Conservation (phyloP, 495 filamentous ascomycete genomes). For the Rhizodiscina lignyota region DNA sequence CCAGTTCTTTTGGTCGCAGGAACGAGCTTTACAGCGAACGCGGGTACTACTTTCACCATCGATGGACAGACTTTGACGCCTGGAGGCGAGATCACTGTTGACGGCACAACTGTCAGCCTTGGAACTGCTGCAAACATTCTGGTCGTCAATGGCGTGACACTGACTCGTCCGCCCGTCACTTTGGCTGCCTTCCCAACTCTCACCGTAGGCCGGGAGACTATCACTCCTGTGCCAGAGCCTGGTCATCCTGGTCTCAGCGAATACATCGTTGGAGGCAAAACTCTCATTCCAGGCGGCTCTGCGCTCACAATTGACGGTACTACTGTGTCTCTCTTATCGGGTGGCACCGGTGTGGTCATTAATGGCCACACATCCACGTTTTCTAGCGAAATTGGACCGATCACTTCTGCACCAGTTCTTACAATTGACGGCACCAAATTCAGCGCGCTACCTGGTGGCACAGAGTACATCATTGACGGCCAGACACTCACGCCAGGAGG, state of each 20-base stretch:
- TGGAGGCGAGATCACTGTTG: slow-evolving; percentile 17
- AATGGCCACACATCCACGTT: slow-evolving; percentile 5
- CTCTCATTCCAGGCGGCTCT: not conserved
- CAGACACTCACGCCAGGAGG: slow-evolving; percentile 18
- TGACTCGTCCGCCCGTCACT: slow-evolving; percentile 1
- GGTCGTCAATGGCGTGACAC: slow-evolving; percentile 16
- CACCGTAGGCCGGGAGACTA: not conserved
- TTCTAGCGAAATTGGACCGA: slow-evolving; percentile 7
- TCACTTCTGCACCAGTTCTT: slow-evolving; percentile 13
- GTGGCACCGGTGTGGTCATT: not conserved
- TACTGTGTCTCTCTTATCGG: not conserved
- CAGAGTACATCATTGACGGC: slow-evolving; percentile 17
- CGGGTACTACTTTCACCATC: slow-evolving; percentile 15
- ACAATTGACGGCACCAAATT: slow-evolving; percentile 16
- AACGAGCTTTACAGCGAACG: slow-evolving; percentile 16
- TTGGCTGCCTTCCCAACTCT: not conserved
- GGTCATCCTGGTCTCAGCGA: not conserved
- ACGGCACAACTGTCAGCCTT: slow-evolving; percentile 17
- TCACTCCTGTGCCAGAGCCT: not conserved
- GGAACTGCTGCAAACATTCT: slow-evolving; percentile 12
- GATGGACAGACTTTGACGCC: slow-evolving; percentile 18
- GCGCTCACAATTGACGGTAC: not conserved
- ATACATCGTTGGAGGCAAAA: not conserved
- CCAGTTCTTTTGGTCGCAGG: slow-evolving; percentile 10
- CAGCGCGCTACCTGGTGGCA: slow-evolving; percentile 13